A percentile compares a stretch with the other conserved stretches of the same genome.
phyloP scores from a whole-genome alignment of 768 basidiomycete species.

The Holtermannia corniformis region DNA sequence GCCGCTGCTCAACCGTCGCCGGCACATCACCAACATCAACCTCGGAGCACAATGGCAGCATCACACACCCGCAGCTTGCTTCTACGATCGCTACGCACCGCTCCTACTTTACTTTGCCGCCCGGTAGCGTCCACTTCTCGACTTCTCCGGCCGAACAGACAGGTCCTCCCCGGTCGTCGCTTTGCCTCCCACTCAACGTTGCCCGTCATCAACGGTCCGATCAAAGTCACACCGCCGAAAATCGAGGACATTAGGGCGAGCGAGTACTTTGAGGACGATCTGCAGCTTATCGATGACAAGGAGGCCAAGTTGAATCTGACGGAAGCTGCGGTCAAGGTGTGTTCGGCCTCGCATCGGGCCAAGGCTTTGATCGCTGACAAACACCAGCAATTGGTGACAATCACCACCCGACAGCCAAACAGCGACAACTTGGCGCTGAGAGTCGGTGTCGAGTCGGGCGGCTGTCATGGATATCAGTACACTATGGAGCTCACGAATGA shows the following conservation, averaged over 20 bases:
- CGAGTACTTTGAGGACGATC: constrained; percentile 36
- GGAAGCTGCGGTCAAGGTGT: constrained; percentile 29
- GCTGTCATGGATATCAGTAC: constrained; percentile 96
- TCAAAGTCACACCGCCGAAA: constrained; percentile 27
- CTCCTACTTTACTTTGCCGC: too few species aligned
- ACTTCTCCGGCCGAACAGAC: too few species aligned
- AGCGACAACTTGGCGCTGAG: constrained; percentile 61
- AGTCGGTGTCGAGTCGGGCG: constrained; percentile 81
- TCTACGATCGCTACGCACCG: too few species aligned
- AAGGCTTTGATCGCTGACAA: background rate
- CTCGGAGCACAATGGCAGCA: too few species aligned
- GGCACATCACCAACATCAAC: too few species aligned
- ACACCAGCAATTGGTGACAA: constrained; percentile 62
- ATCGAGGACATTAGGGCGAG: constrained; percentile 31
- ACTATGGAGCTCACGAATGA: constrained; percentile 69
- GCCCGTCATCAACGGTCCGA: background rate
- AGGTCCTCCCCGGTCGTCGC: too few species aligned
- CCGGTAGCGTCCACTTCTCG: too few species aligned
- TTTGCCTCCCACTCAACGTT: background rate
- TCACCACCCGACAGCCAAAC: constrained; percentile 55
- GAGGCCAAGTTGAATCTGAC: constrained; percentile 31
- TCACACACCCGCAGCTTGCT: too few species aligned
- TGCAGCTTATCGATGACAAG: constrained; percentile 20
- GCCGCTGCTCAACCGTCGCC: too few species aligned
- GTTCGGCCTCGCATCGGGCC: background rate